These are phyloP conservation scores for Aspergillus sp. DNA, from an alignment of 2,329 filamentous ascomycete genomes.

Conservation along the genomic window DNA sequence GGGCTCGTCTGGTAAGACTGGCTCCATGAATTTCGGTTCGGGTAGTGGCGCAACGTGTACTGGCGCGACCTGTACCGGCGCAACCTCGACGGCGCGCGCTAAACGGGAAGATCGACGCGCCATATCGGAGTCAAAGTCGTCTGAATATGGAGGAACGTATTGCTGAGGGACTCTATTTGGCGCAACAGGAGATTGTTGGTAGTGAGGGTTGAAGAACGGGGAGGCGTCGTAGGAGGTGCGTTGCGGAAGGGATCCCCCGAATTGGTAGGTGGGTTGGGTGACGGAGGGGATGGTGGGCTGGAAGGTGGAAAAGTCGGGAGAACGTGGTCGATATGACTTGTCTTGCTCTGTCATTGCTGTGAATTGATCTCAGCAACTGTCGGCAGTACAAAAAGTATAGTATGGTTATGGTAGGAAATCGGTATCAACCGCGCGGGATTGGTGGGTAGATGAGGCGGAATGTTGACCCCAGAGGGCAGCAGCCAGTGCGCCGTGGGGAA, in stretches of 20 bases:
- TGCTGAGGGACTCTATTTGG: constrained; percentile 38
- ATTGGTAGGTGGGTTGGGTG: constrained; percentile 35
- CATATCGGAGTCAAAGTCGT: constrained; percentile 42
- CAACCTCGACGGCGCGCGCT: constrained; percentile 36
- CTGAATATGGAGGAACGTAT: constrained; percentile 41
- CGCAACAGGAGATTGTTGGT: constrained; percentile 33
- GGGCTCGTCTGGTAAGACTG: constrained; percentile 29
- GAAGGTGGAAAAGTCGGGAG: constrained; percentile 57
- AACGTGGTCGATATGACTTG: constrained; percentile 52
- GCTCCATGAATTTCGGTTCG: constrained; percentile 29
- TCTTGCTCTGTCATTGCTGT: constrained; percentile 51
- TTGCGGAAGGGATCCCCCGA: constrained; percentile 40
- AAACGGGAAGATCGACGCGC: constrained; percentile 47
- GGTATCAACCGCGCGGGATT: constrained; percentile 4
- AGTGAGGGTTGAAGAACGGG: constrained; percentile 49
- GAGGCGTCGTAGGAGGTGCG: constrained; percentile 53
- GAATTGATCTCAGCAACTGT: constrained; percentile 24
- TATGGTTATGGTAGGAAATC: neutral
- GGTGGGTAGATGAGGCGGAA: constrained; percentile 3
- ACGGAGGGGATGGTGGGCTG: constrained; percentile 45
- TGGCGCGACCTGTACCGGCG: constrained; percentile 14
- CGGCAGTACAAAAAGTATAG: neutral
- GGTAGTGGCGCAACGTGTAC: constrained; percentile 31
- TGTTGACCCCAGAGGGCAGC: constrained; percentile 3
- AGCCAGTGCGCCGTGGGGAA: neutral